Percentiles rank a stretch among this genome's conserved stretches.
phyloP scores from a whole-genome alignment of 1,284 basidiomycete genomes.

The Malassezia psittaci region DNA sequence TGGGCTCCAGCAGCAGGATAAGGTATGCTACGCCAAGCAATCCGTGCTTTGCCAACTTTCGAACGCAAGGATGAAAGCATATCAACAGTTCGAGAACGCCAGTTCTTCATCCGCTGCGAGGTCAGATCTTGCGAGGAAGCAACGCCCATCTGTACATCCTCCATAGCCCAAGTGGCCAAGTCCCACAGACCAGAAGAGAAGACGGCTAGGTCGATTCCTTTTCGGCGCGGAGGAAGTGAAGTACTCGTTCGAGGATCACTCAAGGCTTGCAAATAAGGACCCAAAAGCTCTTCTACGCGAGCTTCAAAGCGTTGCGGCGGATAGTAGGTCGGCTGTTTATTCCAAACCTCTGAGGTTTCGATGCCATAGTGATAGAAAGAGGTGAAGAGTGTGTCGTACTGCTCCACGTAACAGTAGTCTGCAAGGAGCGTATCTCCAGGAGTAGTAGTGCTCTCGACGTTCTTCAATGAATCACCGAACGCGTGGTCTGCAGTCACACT shows the following conservation, averaged over 20 bases:
- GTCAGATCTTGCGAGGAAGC: constrained; percentile 35
- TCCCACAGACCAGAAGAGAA: constrained; percentile 48
- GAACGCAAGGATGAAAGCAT: constrained; percentile 26
- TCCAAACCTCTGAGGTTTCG: constrained; percentile 47
- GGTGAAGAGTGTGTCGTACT: constrained; percentile 44
- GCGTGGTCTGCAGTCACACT: constrained; percentile 43
- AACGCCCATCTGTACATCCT: constrained; percentile 36
- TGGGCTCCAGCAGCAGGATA: constrained; percentile 22
- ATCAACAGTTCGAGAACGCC: constrained; percentile 40
- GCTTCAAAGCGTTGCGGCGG: constrained; percentile 47
- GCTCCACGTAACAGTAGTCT: constrained; percentile 48
- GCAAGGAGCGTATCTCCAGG: constrained; percentile 41
- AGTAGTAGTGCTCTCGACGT: constrained; percentile 11
- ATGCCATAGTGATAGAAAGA: constrained; percentile 49
- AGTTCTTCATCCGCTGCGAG: constrained; percentile 45
- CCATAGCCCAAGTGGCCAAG: constrained; percentile 47
- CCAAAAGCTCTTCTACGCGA: constrained; percentile 43
- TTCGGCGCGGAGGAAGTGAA: constrained; percentile 16
- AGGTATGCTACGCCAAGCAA: constrained; percentile 34
- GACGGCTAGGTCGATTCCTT: constrained; percentile 47
- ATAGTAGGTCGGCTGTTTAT: constrained; percentile 39
- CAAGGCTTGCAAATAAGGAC: constrained; percentile 31
- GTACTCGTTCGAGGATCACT: background rate
- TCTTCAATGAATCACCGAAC: constrained; percentile 31
- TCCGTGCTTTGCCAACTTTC: constrained; percentile 16